phyloP scores from a whole-genome alignment of 2,329 filamentous ascomycete genomes.

The Lecanicillium sp. region DNA sequence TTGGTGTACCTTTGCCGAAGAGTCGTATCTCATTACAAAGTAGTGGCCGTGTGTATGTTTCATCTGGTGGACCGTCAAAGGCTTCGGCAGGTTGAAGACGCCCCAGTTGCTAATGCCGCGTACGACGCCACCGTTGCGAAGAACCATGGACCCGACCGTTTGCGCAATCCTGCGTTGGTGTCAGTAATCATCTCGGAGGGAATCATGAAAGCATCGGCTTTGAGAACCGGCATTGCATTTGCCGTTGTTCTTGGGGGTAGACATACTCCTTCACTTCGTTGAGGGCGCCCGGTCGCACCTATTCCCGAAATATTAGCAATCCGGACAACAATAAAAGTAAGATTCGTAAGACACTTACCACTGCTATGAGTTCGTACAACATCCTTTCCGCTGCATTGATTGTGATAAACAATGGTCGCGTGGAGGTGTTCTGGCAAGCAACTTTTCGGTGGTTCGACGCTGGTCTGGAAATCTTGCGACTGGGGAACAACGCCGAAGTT shows the following conservation, averaged over 20 bases:
- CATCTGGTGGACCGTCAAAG: conserved; percentile 72
- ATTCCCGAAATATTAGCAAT: conserved; percentile 14
- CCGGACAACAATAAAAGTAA: too few species aligned
- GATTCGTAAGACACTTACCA: conserved; percentile 68
- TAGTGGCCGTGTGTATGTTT: conserved; percentile 84
- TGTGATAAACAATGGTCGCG: conserved; percentile 6
- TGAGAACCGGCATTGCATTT: background rate
- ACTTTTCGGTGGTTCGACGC: too few species aligned
- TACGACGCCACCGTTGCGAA: conserved; percentile 78
- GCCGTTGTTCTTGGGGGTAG: conserved; percentile 11
- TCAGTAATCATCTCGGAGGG: conserved; percentile 9
- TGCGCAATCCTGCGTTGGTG: conserved; percentile 64
- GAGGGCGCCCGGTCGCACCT: conserved; percentile 90
- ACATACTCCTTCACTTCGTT: conserved; percentile 90
- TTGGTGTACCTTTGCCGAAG: conserved; percentile 64
- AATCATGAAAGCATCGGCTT: background rate
- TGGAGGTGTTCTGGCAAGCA: too few species aligned
- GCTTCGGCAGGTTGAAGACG: conserved; percentile 75
- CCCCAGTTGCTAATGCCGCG: conserved; percentile 96
- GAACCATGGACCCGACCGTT: conserved; percentile 74
- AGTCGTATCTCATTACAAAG: conserved; percentile 96
- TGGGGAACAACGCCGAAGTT: conserved; percentile 17
- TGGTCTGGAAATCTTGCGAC: conserved; percentile 18
- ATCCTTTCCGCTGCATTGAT: conserved; percentile 45
- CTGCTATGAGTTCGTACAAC: conserved; percentile 96